A percentile compares a stretch with the other conserved stretches of the same genome.
Evolutionary conservation across 345 rosid genomes (phyloP).

Genomic region (Rhodamnia rubescens): DNA sequence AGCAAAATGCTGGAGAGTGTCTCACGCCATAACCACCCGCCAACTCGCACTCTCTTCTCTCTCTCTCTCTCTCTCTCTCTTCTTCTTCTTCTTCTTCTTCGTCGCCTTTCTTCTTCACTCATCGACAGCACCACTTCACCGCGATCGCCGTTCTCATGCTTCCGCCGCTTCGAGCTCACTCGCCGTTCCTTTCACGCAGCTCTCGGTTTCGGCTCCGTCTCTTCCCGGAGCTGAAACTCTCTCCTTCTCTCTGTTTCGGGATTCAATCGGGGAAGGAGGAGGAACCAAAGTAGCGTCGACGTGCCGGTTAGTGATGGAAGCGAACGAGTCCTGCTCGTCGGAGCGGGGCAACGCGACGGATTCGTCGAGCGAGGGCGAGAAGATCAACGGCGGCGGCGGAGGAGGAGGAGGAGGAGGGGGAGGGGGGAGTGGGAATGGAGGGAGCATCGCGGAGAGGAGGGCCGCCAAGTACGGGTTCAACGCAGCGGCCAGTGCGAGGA

Average conservation of each 20-base stretch:
- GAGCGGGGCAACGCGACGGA: background rate
- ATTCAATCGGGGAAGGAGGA: no score
- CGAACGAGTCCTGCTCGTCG: background rate
- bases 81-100: background rate
- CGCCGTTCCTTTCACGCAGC: background rate
- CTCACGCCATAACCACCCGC: background rate
- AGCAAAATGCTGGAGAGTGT: background rate
- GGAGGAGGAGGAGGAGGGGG: no score
- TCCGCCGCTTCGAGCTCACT: background rate
- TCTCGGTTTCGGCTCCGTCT: background rate
- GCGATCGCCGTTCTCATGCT: background rate
- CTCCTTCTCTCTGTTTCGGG: no score
- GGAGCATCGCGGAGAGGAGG: slow-evolving; percentile 56
- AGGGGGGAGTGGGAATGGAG: background rate
- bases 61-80: background rate
- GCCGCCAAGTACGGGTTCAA: slow-evolving; percentile 52
- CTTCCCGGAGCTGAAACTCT: background rate
- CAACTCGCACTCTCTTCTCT: background rate
- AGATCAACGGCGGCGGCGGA: background rate
- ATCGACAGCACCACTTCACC: background rate
- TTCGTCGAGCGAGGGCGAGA: background rate
- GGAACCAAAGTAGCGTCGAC: background rate
- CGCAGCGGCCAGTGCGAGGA: slow-evolving; percentile 11
- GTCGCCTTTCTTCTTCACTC: background rate
- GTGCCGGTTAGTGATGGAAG: background rate